Evolutionary conservation across 805 yeast species (phyloP).

Genomic region (Tetrapisispora fleetii): DNA sequence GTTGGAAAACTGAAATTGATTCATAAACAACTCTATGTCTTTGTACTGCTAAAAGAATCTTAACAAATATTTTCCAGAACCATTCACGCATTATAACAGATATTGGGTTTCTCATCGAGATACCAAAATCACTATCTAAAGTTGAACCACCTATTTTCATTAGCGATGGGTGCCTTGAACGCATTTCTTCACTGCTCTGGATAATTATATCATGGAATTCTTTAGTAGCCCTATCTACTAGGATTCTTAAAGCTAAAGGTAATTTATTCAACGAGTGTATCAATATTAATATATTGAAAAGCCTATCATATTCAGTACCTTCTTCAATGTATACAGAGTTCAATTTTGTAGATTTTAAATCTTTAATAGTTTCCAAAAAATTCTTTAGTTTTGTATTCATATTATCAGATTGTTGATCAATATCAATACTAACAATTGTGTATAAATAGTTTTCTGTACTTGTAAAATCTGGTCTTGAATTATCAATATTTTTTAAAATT

Average conservation of each 20-base stretch:
- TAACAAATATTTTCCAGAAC: constrained; percentile 59
- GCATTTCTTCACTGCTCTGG: constrained; percentile 54
- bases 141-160: constrained; percentile 23
- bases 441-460: constrained; percentile 46
- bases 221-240: constrained; percentile 44
- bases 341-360: background rate
- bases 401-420: constrained; percentile 38
- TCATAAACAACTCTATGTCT: constrained; percentile 58
- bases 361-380: constrained; percentile 18
- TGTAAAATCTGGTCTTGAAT: constrained; percentile 25
- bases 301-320: constrained; percentile 28
- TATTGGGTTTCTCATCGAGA: constrained; percentile 37
- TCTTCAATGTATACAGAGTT: constrained; percentile 11
- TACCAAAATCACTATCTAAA: constrained; percentile 25
- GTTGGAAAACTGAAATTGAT: constrained; percentile 33
- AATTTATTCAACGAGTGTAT: constrained; percentile 53
- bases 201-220: constrained; percentile 59
- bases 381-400: constrained; percentile 29
- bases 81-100: constrained; percentile 56
- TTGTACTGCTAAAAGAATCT: constrained; percentile 54
- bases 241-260: constrained; percentile 44
- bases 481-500: constrained; percentile 16
- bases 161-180: constrained; percentile 42
- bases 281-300: constrained; percentile 43
- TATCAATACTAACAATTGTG: constrained; percentile 49